A percentile compares a stretch with the other conserved stretches of the same genome.
Evolutionary conservation across 2,329 filamentous ascomycete genomes (phyloP).

Genomic region (Capronia epimyces): DNA sequence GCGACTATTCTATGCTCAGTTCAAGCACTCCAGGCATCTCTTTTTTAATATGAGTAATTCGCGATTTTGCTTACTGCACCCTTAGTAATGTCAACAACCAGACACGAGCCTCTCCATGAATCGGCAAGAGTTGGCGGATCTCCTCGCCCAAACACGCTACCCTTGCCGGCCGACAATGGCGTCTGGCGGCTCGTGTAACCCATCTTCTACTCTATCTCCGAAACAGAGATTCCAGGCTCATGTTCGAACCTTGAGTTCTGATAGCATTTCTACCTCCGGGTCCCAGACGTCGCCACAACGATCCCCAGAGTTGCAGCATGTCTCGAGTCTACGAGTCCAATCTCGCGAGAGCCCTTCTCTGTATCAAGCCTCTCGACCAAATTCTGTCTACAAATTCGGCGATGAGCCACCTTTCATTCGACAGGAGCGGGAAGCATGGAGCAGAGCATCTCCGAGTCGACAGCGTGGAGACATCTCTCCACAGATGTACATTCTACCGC

Average conservation of each 20-base stretch:
- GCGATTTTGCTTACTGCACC: not conserved
- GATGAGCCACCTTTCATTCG: conserved; percentile 19
- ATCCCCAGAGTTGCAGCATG: conserved; percentile 13
- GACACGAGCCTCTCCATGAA: not conserved
- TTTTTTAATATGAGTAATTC: not conserved
- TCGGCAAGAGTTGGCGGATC: not conserved
- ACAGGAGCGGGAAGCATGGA: conserved; percentile 26
- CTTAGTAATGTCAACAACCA: not conserved
- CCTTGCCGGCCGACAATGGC: conserved; percentile 7
- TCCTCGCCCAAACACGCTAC: conserved; percentile 4
- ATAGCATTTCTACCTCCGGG: conserved; percentile 2
- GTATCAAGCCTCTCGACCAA: not conserved
- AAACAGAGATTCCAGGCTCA: conserved; percentile 23
- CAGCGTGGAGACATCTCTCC: not conserved
- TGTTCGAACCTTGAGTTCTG: conserved; percentile 17
- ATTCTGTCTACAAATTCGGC: conserved; percentile 3
- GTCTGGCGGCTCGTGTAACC: conserved; percentile 3
- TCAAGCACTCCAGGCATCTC: not conserved
- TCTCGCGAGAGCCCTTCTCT: conserved; percentile 5
- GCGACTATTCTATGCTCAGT: not conserved
- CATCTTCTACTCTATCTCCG: conserved; percentile 14
- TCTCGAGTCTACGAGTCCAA: conserved; percentile 16
- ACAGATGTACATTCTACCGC: conserved; percentile 8
- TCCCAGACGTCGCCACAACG: conserved; percentile 5
- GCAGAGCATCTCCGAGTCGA: conserved; percentile 13